Conservation (phyloP, 805 yeast species). For the Candida railenensis region DNA sequence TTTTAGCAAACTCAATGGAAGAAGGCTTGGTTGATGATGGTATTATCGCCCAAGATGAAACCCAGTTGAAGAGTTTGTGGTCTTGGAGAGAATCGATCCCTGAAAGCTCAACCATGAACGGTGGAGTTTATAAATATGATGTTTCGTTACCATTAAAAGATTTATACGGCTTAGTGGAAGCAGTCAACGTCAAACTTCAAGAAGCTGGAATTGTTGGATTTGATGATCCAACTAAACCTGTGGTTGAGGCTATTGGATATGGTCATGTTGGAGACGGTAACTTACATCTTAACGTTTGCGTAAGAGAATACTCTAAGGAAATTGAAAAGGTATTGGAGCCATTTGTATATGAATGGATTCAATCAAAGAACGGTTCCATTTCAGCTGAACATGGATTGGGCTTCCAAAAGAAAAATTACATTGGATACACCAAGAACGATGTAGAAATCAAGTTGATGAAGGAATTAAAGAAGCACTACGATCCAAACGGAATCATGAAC, state of each 20-base stretch:
- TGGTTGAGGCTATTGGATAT: slow-evolving; percentile 86
- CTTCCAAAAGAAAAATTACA: slow-evolving; percentile 89
- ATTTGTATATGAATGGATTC: slow-evolving; percentile 89
- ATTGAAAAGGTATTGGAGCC: slow-evolving; percentile 88
- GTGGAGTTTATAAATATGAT: slow-evolving; percentile 97
- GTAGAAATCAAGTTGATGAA: slow-evolving; percentile 73
- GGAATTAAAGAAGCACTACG: slow-evolving; percentile 75
- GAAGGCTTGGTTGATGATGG: slow-evolving; percentile 86
- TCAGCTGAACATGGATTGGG: slow-evolving; percentile 98
- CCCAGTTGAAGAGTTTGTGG: slow-evolving; percentile 84
- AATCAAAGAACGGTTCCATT: slow-evolving; percentile 74
- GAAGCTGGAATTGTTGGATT: slow-evolving; percentile 58
- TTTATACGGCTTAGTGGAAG: slow-evolving; percentile 80
- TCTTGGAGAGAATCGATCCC: slow-evolving; percentile 94
- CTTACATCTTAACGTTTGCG: slow-evolving; percentile 89
- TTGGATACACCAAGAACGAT: slow-evolving; percentile 78
- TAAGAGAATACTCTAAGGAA: slow-evolving; percentile 73
- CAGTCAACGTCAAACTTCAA: slow-evolving; percentile 59
- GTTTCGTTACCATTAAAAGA: slow-evolving; percentile 85
- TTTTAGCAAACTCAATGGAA: slow-evolving; percentile 83
- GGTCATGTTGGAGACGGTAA: slow-evolving; percentile 99
- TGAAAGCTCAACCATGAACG: slow-evolving; percentile 79
- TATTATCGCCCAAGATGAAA: slow-evolving; percentile 91
- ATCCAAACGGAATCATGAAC: slow-evolving; percentile 89
- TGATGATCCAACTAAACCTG: slow-evolving; percentile 69